Percentiles rank a stretch among this genome's conserved stretches.
Conservation (phyloP, 2,329 filamentous ascomycete genomes). For the Neonectria coccinea region DNA sequence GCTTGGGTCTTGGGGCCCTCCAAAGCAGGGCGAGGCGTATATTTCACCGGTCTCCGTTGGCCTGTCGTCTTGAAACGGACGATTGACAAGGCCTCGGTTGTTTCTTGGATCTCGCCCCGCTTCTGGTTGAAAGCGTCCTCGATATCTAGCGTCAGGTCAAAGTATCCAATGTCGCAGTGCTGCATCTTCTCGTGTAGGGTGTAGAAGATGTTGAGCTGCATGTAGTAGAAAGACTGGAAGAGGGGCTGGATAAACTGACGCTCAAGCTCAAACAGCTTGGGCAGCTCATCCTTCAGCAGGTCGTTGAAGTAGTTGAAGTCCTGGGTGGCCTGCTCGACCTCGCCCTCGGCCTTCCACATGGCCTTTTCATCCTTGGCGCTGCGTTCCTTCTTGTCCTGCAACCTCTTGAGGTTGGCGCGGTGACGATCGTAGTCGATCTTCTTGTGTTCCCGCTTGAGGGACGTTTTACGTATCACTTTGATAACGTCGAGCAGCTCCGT, state of each 20-base stretch:
- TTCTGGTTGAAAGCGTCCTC: conserved; percentile 92
- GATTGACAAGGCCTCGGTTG: conserved; percentile 85
- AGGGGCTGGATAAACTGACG: conserved; percentile 95
- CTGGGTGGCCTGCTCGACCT: conserved; percentile 90
- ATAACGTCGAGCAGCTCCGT: conserved; percentile 95
- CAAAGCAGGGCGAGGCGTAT: conserved; percentile 66
- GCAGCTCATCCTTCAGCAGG: conserved; percentile 93
- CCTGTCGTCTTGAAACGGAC: conserved; percentile 93
- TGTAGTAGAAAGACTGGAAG: conserved; percentile 99
- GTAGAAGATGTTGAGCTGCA: conserved; percentile 99
- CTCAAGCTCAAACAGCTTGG: conserved; percentile 89
- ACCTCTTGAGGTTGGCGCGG: conserved; percentile 85
- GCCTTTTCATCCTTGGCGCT: conserved; percentile 97
- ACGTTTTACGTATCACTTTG: conserved; percentile 92
- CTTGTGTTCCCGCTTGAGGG: conserved; percentile 94
- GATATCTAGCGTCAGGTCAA: conserved; percentile 89
- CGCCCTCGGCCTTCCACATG: conserved; percentile 93
- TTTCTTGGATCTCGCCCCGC: conserved; percentile 87
- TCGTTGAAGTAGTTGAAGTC: conserved; percentile 99
- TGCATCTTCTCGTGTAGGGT: conserved; percentile 99
- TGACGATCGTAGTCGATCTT: conserved; percentile 96
- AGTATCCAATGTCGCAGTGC: conserved; percentile 95
- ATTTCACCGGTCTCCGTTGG: conserved; percentile 70
- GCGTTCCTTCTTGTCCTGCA: conserved; percentile 98
- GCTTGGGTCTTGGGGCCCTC: conserved; percentile 62